Conservation (phyloP, 768 basidiomycete genomes). For the Hericium alpestre region DNA sequence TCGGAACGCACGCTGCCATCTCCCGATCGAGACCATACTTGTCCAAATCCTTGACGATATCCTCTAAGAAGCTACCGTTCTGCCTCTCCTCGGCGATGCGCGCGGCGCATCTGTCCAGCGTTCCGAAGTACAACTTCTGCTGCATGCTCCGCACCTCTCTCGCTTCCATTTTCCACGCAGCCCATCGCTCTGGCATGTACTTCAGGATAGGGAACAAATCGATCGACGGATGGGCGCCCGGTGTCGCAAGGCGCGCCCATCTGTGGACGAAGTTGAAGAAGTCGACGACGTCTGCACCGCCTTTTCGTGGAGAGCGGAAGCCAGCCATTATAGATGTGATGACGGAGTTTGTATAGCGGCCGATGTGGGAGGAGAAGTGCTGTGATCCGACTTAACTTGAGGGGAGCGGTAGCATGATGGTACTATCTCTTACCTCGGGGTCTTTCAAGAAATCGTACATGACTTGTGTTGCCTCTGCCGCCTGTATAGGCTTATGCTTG, state of each 20-base stretch:
- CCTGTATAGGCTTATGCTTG: constrained; percentile 6
- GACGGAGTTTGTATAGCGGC: neutral
- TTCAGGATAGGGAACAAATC: constrained; percentile 24
- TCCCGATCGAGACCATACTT: constrained; percentile 18
- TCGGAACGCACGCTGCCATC: constrained; percentile 11
- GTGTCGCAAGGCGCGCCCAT: constrained; percentile 11
- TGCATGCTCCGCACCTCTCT: neutral
- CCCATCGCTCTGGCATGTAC: constrained; percentile 24
- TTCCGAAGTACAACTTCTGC: neutral
- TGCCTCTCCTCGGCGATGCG: neutral
- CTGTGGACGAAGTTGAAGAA: neutral
- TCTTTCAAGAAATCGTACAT: constrained; percentile 18
- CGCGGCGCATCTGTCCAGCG: neutral
- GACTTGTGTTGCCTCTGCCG: constrained; percentile 21
- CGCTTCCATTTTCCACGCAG: constrained; percentile 20
- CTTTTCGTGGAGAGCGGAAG: neutral
- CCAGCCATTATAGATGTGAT: neutral
- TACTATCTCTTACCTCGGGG: constrained; percentile 14
- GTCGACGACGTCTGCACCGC: neutral
- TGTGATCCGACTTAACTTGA: neutral
- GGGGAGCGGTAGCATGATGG: neutral
- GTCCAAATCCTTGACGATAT: constrained; percentile 15
- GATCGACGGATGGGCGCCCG: constrained; percentile 25
- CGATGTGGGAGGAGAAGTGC: neutral
- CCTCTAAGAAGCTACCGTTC: constrained; percentile 20